Evolutionary conservation across 352 stramenopile species (phyloP).

Genomic region (Globisporangium cylindrosporum): DNA sequence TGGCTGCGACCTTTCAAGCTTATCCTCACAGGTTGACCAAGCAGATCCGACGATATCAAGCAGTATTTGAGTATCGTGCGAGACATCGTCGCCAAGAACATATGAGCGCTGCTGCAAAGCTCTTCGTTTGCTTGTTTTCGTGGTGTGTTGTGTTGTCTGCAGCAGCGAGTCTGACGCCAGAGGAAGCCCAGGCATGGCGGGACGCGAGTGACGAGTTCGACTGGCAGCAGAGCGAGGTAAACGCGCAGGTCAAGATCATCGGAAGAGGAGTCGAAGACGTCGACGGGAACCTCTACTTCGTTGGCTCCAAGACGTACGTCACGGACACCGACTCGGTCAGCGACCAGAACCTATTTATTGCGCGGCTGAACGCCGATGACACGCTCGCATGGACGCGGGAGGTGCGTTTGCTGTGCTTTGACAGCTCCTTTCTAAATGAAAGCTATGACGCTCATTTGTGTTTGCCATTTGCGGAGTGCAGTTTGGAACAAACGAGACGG

Average conservation of each 20-base stretch:
- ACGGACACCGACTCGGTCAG: constrained; percentile 17
- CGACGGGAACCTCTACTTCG: constrained; percentile 57
- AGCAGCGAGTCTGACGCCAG: constrained; percentile 23
- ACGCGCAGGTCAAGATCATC: constrained; percentile 34
- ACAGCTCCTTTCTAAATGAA: no score
- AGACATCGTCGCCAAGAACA: not conserved
- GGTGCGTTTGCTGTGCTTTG: constrained; percentile 16
- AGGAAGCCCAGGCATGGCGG: constrained; percentile 43
- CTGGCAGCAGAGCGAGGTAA: constrained; percentile 43
- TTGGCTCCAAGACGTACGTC: constrained; percentile 40
- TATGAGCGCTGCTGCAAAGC: constrained; percentile 1
- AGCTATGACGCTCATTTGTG: no score
- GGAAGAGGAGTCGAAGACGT: constrained; percentile 36
- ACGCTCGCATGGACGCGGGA: constrained; percentile 49
- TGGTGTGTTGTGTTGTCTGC: constrained; percentile 1
- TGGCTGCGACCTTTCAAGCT: not conserved
- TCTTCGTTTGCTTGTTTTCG: constrained; percentile 7
- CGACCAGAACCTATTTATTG: constrained; percentile 56
- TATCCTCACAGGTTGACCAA: not conserved
- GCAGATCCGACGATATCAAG: not conserved
- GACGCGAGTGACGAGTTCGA: constrained; percentile 38
- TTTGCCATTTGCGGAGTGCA: constrained; percentile 10
- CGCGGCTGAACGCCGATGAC: constrained; percentile 39
- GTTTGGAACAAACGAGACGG: constrained; percentile 50
- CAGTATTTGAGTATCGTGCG: not conserved